Conservation (phyloP, 75 land plant species). For the Cupressus sempervirens region DNA sequence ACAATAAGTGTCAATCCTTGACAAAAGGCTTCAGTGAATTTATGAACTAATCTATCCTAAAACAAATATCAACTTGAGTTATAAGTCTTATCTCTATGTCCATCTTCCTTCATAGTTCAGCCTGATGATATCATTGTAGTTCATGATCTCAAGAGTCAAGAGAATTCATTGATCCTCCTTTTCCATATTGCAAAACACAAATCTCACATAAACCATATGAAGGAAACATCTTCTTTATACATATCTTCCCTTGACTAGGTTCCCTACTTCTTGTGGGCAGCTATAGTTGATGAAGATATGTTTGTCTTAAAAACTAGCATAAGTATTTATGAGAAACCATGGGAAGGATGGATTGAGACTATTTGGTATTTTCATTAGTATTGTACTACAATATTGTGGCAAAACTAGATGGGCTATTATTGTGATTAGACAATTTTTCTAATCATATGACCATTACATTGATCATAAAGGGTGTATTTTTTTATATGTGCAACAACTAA, state of each 20-base stretch:
- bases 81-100: too few relatives aligned
- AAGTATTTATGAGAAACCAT: background rate
- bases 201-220: background rate
- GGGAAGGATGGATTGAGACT: background rate
- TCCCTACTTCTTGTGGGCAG: constrained; percentile 12
- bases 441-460: too few relatives aligned
- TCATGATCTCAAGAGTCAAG: constrained; percentile 49
- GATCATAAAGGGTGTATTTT: background rate
- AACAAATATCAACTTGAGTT: constrained; percentile 23
- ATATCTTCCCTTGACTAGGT: constrained; percentile 21
- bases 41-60: constrained; percentile 41
- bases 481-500: background rate
- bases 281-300: constrained; percentile 6
- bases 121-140: constrained; percentile 46
- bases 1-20: too few relatives aligned
- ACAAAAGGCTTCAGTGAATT: background rate
- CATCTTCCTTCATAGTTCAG: constrained; percentile 23
- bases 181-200: constrained; percentile 45
- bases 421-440: too few relatives aligned
- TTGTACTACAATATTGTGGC: too few relatives aligned
- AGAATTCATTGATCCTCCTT: constrained; percentile 29
- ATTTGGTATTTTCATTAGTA: too few relatives aligned
- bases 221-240: too few relatives aligned
- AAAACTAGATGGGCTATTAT: too few relatives aligned
- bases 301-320: background rate